Conservation (phyloP, 805 yeast species). For the Nakazawaea ernobii region DNA sequence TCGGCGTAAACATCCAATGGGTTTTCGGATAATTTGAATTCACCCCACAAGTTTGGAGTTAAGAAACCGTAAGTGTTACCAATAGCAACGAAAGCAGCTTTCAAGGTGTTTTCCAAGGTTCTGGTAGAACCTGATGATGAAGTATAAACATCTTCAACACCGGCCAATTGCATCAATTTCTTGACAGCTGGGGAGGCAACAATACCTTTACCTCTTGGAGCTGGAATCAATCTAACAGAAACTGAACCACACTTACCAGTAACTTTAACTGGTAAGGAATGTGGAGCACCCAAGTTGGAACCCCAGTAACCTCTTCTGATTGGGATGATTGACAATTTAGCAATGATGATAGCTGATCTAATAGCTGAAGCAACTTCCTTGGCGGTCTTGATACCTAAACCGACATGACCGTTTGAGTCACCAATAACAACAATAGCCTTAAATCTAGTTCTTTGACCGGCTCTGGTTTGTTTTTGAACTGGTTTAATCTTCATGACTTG, state of each 20-base stretch:
- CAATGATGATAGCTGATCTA: constrained; percentile 99
- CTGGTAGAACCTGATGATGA: constrained; percentile 98
- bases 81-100: constrained; percentile 98
- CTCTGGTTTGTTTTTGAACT: constrained; percentile 99
- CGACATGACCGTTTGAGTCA: constrained; percentile 99
- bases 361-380: constrained; percentile 99
- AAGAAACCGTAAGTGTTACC: constrained; percentile 99
- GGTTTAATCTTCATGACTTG: constrained; percentile 99
- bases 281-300: constrained; percentile 98
- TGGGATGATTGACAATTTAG: constrained; percentile 97
- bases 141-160: constrained; percentile 99
- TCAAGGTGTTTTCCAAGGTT: constrained; percentile 99
- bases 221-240: constrained; percentile 96
- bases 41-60: constrained; percentile 98
- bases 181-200: constrained; percentile 99
- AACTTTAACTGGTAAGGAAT: constrained; percentile 95
- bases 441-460: constrained; percentile 99
- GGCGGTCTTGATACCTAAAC: constrained; percentile 99
- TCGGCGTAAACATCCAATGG: constrained; percentile 95
- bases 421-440: constrained; percentile 99
- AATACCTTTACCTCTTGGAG: constrained; percentile 99
- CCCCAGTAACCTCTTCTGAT: constrained; percentile 99
- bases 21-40: constrained; percentile 75
- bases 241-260: constrained; percentile 99
- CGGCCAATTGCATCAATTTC: constrained; percentile 98